Conservation (phyloP, 768 basidiomycete genomes). For the Cystobasidiopsis lactophilus region DNA sequence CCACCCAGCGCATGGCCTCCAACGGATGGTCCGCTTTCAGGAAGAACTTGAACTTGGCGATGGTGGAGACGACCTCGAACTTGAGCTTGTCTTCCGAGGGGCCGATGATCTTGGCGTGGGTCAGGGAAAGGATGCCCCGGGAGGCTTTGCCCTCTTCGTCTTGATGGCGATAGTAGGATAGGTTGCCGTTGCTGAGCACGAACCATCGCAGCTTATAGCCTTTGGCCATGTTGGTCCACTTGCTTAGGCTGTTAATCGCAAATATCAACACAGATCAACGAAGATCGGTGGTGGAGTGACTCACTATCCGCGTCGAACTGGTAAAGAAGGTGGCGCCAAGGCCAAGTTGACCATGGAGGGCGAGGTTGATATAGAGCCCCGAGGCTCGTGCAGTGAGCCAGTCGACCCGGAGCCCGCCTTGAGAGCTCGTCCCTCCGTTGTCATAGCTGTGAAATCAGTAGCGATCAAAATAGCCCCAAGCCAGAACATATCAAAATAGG, state of each 20-base stretch:
- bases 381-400: too few relatives aligned
- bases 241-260: conserved; percentile 40
- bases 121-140: conserved; percentile 69
- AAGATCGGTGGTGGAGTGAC: neutral
- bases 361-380: too few relatives aligned
- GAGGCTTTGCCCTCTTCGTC: conserved; percentile 71
- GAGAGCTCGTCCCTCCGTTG: conserved; percentile 8
- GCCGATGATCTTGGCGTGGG: conserved; percentile 22
- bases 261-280: neutral
- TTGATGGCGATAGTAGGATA: conserved; percentile 55
- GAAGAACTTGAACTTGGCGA: conserved; percentile 20
- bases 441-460: conserved; percentile 1
- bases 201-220: neutral
- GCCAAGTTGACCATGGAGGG: too few relatives aligned
- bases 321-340: neutral
- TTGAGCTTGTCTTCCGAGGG: conserved; percentile 38
- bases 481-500: neutral
- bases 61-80: conserved; percentile 48
- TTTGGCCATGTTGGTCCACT: conserved; percentile 76
- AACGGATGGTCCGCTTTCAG: conserved; percentile 38
- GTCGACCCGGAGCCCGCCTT: neutral
- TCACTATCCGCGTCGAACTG: conserved; percentile 5
- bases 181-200: conserved; percentile 1
- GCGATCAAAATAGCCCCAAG: neutral
- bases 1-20: conserved; percentile 70